Base-by-base conservation (phyloP, 176 grass and related monocot species). In the Avena insularis region DNA sequence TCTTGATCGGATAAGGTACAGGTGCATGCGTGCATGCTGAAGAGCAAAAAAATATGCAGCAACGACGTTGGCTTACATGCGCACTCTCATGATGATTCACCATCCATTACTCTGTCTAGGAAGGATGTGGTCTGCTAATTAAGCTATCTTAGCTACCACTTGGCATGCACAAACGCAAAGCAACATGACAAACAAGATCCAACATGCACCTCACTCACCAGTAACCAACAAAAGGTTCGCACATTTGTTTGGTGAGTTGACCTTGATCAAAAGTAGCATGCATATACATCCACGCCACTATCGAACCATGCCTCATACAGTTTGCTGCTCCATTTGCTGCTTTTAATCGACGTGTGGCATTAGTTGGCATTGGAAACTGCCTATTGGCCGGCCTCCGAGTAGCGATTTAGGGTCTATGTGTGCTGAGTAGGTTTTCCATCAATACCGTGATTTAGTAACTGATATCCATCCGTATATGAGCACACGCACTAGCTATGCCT, bases 361-460 rank as follows among this genome's bases (percentile, higher is more conserved):
- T 54, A 31, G 57, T 25, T 62, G 25, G 10, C 9, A 21, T 62
- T 25, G 23, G 21, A 62, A 62, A 53, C 3, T 53, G 50, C 17
- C n/a, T 35, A 29, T 29, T 29, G 29, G 6, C 38, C 38, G 47
- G 12, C 16, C 14, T 19, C 17, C 19, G 75, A 47, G 38, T 40
- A 40, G 38, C 11, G 3, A 50, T 40, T 40, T 40, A 40, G 40
- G 40, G 40, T 3, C 9, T 12, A 0, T 49, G 86, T 29, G 59
- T 57, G 71, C 64, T 31, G 14, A 8, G 57, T 88, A 53, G 80
- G 78, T 3, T 74, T 54, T 62, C 69, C 69, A 62, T 25, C 17
- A 20, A 43, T 35, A 20, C 35, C 35, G 8, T 21, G 20, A 61
- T 43, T 61, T 21, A 61, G 29, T 61, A 61, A 61, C 2, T 20